Evolutionary conservation across 2,329 filamentous ascomycete genomes (phyloP).

Genomic region (Pseudogymnoascus sp.): DNA sequence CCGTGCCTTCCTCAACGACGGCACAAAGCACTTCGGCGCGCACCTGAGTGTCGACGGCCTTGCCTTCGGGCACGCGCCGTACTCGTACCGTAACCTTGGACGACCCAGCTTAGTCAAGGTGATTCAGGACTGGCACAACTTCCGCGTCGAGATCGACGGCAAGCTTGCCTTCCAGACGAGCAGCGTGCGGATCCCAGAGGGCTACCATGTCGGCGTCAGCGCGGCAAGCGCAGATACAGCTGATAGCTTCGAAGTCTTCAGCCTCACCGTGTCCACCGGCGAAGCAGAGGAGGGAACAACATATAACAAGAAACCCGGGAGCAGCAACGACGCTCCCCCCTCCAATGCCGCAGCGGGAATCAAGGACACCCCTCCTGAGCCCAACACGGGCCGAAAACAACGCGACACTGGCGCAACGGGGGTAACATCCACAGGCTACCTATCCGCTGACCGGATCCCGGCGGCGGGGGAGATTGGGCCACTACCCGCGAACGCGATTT

Average conservation of each 20-base stretch:
- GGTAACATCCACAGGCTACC: slow-evolving; percentile 23
- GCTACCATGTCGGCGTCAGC: slow-evolving; percentile 79
- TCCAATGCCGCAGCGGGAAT: not conserved
- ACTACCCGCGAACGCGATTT: slow-evolving; percentile 35
- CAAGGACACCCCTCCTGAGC: slow-evolving; percentile 12
- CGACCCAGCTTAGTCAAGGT: slow-evolving; percentile 73
- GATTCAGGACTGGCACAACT: slow-evolving; percentile 52
- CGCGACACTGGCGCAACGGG: not conserved
- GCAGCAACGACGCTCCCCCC: not conserved
- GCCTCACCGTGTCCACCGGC: slow-evolving; percentile 64
- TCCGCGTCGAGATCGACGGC: slow-evolving; percentile 76
- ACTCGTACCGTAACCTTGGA: slow-evolving; percentile 85
- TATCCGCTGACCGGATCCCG: slow-evolving; percentile 40
- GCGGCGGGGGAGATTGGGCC: slow-evolving; percentile 39
- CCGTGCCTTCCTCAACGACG: slow-evolving; percentile 90
- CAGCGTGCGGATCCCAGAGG: slow-evolving; percentile 68
- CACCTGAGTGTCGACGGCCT: slow-evolving; percentile 73
- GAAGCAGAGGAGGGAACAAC: slow-evolving; percentile 22
- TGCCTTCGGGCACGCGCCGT: slow-evolving; percentile 88
- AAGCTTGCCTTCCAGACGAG: slow-evolving; percentile 73
- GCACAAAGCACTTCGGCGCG: slow-evolving; percentile 66
- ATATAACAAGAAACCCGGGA: slow-evolving; percentile 20
- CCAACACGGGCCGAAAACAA: not conserved
- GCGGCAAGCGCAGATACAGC: slow-evolving; percentile 85
- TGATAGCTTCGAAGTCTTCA: slow-evolving; percentile 91